A percentile compares a stretch with the other conserved stretches of the same genome.
phyloP scores from a whole-genome alignment of 805 yeast genomes.

The Hemisphaericaspora nanyangensis region DNA sequence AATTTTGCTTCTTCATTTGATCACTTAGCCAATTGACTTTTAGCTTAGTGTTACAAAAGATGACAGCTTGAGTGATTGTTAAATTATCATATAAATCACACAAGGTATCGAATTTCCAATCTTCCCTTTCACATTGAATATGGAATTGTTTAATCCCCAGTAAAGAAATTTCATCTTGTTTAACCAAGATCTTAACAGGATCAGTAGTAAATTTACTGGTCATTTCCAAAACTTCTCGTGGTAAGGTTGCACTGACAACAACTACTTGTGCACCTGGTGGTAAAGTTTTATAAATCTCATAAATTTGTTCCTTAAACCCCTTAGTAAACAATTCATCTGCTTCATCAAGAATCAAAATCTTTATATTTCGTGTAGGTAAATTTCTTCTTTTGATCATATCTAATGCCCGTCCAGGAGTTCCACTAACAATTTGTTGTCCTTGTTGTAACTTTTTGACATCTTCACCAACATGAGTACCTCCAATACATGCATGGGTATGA shows the following conservation, averaged over 20 bases:
- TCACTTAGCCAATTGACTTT: slow-evolving; percentile 90
- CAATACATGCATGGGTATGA: slow-evolving; percentile 87
- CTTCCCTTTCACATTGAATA: slow-evolving; percentile 87
- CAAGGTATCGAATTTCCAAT: slow-evolving; percentile 90
- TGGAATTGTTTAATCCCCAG: slow-evolving; percentile 94
- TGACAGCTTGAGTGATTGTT: slow-evolving; percentile 95
- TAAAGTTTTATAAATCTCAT: slow-evolving; percentile 80
- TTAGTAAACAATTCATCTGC: slow-evolving; percentile 93
- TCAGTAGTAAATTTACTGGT: slow-evolving; percentile 88
- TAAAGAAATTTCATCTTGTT: slow-evolving; percentile 88
- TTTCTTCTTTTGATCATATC: slow-evolving; percentile 87
- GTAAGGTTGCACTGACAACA: slow-evolving; percentile 91
- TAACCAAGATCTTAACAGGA: slow-evolving; percentile 91
- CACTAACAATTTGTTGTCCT: slow-evolving; percentile 91
- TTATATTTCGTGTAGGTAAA: slow-evolving; percentile 68
- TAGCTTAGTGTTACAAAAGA: slow-evolving; percentile 94
- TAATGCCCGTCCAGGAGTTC: slow-evolving; percentile 94
- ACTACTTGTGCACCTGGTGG: slow-evolving; percentile 91
- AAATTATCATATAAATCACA: slow-evolving; percentile 93
- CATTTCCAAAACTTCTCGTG: slow-evolving; percentile 86
- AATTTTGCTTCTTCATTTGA: slow-evolving; percentile 72
- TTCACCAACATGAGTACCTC: slow-evolving; percentile 82
- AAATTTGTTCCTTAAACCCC: slow-evolving; percentile 94
- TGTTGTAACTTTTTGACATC: slow-evolving; percentile 71
- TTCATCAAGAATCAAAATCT: slow-evolving; percentile 90